Evolutionary conservation across 139 green algal species (phyloP).

Genomic region (Chlorella sp.): DNA sequence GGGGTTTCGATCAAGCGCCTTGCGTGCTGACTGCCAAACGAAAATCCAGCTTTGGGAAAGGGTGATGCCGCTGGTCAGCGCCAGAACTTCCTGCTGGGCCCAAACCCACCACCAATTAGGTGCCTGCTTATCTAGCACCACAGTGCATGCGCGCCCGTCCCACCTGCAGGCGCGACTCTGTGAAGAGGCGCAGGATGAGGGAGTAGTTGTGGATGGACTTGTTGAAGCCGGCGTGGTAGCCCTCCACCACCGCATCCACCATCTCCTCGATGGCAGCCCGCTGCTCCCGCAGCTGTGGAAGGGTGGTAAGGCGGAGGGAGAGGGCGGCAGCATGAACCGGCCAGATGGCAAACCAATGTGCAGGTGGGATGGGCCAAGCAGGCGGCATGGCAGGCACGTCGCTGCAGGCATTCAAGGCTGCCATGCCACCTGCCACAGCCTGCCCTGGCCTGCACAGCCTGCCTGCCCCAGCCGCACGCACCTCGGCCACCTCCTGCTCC

Average conservation of each 20-base stretch:
- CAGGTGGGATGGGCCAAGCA: too few species aligned
- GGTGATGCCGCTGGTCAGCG: too few species aligned
- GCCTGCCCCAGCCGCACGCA: constrained; percentile 12
- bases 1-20: too few species aligned
- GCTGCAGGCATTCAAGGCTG: not conserved
- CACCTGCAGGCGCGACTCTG: constrained; percentile 73
- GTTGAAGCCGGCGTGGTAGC: constrained; percentile 86
- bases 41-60: too few species aligned
- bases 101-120: not conserved
- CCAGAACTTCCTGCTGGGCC: too few species aligned
- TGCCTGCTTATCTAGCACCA: not conserved
- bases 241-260: constrained; percentile 77
- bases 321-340: not conserved
- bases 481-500: constrained; percentile 65
- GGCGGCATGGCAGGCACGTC: not conserved
- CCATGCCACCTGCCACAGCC: not conserved
- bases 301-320: not conserved
- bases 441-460: not conserved
- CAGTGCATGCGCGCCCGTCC: not conserved
- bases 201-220: constrained; percentile 90
- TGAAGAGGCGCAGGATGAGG: constrained; percentile 85
- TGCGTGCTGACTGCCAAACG: too few species aligned
- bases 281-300: constrained; percentile 66
- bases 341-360: too few species aligned
- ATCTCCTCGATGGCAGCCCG: constrained; percentile 60